Evolutionary conservation across 371 early-diverging fungal genomes (phyloP), one percentile per base, ranked within the genome.

Genomic region (Mortierella polycephala): DNA sequence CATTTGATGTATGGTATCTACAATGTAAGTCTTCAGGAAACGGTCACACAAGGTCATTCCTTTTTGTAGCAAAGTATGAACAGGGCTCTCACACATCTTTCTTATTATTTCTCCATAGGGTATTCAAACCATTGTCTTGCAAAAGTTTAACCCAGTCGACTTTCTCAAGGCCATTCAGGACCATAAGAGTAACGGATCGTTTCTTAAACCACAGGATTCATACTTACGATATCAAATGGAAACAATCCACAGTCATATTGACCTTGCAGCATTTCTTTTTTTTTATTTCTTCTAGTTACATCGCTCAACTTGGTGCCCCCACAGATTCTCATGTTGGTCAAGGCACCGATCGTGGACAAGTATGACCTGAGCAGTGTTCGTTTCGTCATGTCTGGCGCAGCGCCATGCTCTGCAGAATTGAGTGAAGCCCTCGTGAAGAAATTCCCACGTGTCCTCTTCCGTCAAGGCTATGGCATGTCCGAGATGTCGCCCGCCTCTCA

Each of bases 391-490:
- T 89, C 89, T 57, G 96, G 92, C n/a, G 97, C 95, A 12, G 96
- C 96, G 1, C 96, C 96, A 11, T 82, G 96, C 8, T 76, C 88
- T 7, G 67, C 75, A 23, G 90, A 89, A 49, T 59, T 79, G 90
- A 14, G 82, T 84, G 14, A 69, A 81, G 68, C 74, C 20, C 82
- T 82, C 6, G 66, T 91, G 30, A 63, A 83, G 8, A 67, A 82
- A 21, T 84, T 86, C 45, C 84, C 93, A 10, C 73, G 87, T 10
- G 65, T 89, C 46, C 57, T 59, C 20, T 83, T 94, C 7, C 75
- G 85, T 45, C 94, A 96, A 81, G 95, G 91, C 1, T 94, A 90
- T 51, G 93, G 94, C 41, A 77, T 90, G 69, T 90, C 91, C 11
- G 94, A 94, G 69, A 83, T 89, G 39, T 86, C 89, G 8, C 79